A percentile compares a stretch with the other conserved stretches of the same genome.
These are phyloP conservation scores for Scedosporium boydii DNA, from an alignment of 2,329 filamentous ascomycete genomes.

Conservation along the genomic window DNA sequence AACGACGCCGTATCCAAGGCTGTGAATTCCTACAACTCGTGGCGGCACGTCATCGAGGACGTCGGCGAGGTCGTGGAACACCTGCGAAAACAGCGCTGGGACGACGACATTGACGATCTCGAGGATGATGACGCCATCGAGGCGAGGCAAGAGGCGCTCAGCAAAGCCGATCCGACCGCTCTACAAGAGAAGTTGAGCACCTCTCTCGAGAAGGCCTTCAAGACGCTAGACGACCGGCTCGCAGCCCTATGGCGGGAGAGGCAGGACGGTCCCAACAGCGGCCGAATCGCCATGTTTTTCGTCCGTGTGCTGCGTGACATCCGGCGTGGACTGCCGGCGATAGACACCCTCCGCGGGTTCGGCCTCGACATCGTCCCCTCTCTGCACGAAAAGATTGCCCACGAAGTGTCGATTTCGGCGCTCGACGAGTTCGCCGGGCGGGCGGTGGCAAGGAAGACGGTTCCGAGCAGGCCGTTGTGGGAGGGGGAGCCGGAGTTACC, in stretches of 20 bases:
- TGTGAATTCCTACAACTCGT: conserved; percentile 56
- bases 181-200: conserved; percentile 50
- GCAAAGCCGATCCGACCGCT: conserved; percentile 59
- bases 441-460: conserved; percentile 32
- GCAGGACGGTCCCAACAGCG: conserved; percentile 35
- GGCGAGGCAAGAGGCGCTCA: conserved; percentile 55
- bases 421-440: conserved; percentile 36
- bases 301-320: conserved; percentile 68
- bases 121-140: conserved; percentile 66
- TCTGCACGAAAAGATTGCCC: conserved; percentile 54
- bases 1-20: conserved; percentile 56
- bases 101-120: conserved; percentile 63
- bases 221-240: conserved; percentile 47
- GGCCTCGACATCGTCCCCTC: conserved; percentile 51
- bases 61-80: conserved; percentile 53
- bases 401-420: conserved; percentile 37
- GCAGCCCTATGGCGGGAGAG: conserved; percentile 37
- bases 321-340: conserved; percentile 52
- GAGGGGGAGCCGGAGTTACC: conserved; percentile 69
- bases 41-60: conserved; percentile 64
- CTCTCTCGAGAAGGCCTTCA: conserved; percentile 47
- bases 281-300: conserved; percentile 53
- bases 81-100: conserved; percentile 62
- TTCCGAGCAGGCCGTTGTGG: conserved; percentile 64
- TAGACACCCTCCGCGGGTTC: conserved; percentile 41